Evolutionary conservation across 768 basidiomycete species (phyloP).

Genomic region (Amanita molliuscula): DNA sequence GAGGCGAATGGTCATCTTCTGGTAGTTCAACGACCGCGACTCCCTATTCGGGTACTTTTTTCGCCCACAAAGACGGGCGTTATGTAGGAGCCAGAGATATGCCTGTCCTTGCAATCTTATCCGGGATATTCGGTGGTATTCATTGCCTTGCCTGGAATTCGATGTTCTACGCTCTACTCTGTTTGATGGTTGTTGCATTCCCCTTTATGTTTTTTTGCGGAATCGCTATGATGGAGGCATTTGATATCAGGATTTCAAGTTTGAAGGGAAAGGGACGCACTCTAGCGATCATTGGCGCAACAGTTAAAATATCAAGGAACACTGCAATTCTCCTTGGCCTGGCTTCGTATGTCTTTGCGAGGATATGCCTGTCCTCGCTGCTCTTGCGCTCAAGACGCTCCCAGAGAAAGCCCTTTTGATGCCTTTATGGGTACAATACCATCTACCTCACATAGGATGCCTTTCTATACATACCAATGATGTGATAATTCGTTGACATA

Average conservation of each 20-base stretch:
- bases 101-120: not conserved
- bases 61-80: not conserved
- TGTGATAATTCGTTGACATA: too few relatives aligned
- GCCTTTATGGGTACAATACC: not conserved
- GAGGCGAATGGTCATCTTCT: too few relatives aligned
- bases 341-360: not conserved
- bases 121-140: slow-evolving; percentile 12
- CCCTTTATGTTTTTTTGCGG: not conserved
- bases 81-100: not conserved
- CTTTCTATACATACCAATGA: too few relatives aligned
- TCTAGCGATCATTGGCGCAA: not conserved
- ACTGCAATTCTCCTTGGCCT: not conserved
- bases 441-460: not conserved
- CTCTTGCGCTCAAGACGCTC: not conserved
- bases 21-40: not conserved
- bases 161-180: slow-evolving; percentile 12
- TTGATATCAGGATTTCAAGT: not conserved
- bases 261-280: not conserved
- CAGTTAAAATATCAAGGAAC: not conserved
- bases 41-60: not conserved
- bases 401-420: not conserved
- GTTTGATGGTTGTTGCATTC: slow-evolving; percentile 9
- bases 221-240: not conserved
- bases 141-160: slow-evolving; percentile 14
- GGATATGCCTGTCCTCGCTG: not conserved